Conservation (phyloP, 2,329 filamentous ascomycete genomes). For the Hypoxylon sp. region DNA sequence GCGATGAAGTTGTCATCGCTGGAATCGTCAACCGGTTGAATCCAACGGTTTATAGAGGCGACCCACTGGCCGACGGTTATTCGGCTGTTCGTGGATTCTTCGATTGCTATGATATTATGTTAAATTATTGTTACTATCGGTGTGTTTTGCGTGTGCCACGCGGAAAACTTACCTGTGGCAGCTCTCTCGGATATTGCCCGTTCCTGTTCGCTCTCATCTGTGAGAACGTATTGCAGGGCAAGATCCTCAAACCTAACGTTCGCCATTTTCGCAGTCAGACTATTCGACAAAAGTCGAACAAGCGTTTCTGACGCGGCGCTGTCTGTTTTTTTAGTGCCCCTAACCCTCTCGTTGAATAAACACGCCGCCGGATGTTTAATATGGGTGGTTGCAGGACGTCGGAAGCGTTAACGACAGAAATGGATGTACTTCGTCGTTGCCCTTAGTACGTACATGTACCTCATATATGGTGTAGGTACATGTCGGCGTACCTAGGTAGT, state of each 20-base stretch:
- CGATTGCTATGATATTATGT: conserved; percentile 59
- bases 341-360: neutral
- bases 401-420: neutral
- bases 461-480: conserved; percentile 10
- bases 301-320: neutral
- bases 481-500: neutral
- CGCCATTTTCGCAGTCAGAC: conserved; percentile 59
- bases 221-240: conserved; percentile 69
- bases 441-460: neutral
- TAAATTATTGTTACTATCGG: conserved; percentile 2
- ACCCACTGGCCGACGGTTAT: conserved; percentile 69
- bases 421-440: neutral
- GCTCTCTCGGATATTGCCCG: conserved; percentile 61
- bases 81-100: conserved; percentile 60
- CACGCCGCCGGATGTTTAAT: neutral
- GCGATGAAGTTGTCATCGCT: conserved; percentile 65
- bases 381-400: conserved; percentile 5
- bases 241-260: conserved; percentile 64
- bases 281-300: conserved; percentile 27
- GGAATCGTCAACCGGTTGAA: conserved; percentile 60
- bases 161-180: conserved; percentile 51
- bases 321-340: neutral
- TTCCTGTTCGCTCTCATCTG: conserved; percentile 62
- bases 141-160: conserved; percentile 52
- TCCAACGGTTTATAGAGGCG: conserved; percentile 69